Conservation (phyloP, 306 rosid genomes). For the Sechiopsis laciniata region DNA sequence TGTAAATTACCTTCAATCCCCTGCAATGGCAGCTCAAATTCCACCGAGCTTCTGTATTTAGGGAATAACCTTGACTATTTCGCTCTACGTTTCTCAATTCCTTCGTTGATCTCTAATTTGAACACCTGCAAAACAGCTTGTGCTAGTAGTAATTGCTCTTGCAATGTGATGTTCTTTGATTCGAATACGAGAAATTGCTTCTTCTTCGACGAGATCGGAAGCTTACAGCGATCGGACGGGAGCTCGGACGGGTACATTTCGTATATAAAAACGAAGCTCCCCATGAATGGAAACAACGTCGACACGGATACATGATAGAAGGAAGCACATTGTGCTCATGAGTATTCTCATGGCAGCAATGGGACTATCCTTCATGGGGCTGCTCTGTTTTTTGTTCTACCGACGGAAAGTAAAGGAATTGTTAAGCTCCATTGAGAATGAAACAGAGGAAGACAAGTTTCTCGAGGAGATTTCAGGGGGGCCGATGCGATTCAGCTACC, state of each 20-base stretch:
- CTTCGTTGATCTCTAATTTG: conserved; percentile 24
- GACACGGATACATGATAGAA: conserved; percentile 15
- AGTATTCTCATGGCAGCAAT: conserved; percentile 29
- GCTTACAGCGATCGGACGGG: conserved; percentile 14
- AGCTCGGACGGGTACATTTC: conserved; percentile 27
- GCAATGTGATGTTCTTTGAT: conserved; percentile 32
- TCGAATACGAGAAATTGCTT: conserved; percentile 28
- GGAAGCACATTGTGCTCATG: conserved; percentile 25
- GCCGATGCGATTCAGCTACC: conserved; percentile 42
- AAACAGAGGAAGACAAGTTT: conserved; percentile 42
- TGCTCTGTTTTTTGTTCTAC: conserved; percentile 28
- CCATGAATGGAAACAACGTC: neutral
- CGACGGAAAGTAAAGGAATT: conserved; percentile 27
- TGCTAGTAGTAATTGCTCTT: conserved; percentile 26
- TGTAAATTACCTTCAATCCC: conserved; percentile 29
- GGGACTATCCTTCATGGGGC: conserved; percentile 18
- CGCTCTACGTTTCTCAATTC: conserved; percentile 28
- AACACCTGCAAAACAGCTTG: conserved; percentile 34
- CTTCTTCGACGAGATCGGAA: conserved; percentile 33
- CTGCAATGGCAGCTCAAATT: conserved; percentile 26
- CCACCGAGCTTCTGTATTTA: conserved; percentile 26
- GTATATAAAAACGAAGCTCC: conserved; percentile 23
- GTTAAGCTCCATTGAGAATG: conserved; percentile 28
- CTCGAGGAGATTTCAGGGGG: conserved; percentile 35
- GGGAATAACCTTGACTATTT: conserved; percentile 36